phyloP scores from a whole-genome alignment of 2,329 filamentous ascomycete genomes.

The Neopestalotiopsis rosae region DNA sequence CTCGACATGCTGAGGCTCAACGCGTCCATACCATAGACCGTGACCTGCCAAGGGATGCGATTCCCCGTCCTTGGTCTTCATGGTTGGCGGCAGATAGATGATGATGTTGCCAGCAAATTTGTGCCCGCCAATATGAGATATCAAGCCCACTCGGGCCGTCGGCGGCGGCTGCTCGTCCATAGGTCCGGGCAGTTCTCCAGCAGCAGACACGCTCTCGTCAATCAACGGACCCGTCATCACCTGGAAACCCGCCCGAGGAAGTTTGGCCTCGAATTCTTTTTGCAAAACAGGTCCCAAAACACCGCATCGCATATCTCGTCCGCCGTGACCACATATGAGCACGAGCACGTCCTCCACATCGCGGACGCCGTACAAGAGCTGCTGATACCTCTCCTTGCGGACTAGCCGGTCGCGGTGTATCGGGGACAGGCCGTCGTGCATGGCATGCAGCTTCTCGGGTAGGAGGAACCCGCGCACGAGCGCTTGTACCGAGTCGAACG shows the following conservation, averaged over 20 bases:
- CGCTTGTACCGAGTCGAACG: slow-evolving; percentile 58
- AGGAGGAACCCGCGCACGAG: slow-evolving; percentile 71
- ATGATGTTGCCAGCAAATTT: slow-evolving; percentile 88
- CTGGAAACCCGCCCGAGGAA: slow-evolving; percentile 54
- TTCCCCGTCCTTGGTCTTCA: slow-evolving; percentile 45
- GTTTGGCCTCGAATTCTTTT: slow-evolving; percentile 69
- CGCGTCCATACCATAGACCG: slow-evolving; percentile 83
- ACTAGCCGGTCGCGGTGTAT: slow-evolving; percentile 59
- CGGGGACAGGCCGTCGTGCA: slow-evolving; percentile 64
- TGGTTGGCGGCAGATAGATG: slow-evolving; percentile 71
- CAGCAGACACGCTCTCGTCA: slow-evolving; percentile 39
- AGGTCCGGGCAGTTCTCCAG: slow-evolving; percentile 28
- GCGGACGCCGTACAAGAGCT: slow-evolving; percentile 59
- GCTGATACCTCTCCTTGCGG: slow-evolving; percentile 58
- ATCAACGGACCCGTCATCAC: slow-evolving; percentile 53
- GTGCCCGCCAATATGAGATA: slow-evolving; percentile 84
- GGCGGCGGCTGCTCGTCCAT: slow-evolving; percentile 28
- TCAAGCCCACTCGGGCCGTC: slow-evolving; percentile 68
- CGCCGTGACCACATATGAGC: slow-evolving; percentile 86
- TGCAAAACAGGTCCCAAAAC: slow-evolving; percentile 76
- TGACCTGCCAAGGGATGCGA: slow-evolving; percentile 68
- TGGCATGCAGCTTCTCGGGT: slow-evolving; percentile 64
- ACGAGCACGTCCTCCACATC: slow-evolving; percentile 74
- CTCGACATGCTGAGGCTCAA: slow-evolving; percentile 77
- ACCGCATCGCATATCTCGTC: slow-evolving; percentile 83